Percentiles rank a stretch among this genome's conserved stretches.
Evolutionary conservation across 129 eudicot species (phyloP).

Genomic region (Centella asiatica): DNA sequence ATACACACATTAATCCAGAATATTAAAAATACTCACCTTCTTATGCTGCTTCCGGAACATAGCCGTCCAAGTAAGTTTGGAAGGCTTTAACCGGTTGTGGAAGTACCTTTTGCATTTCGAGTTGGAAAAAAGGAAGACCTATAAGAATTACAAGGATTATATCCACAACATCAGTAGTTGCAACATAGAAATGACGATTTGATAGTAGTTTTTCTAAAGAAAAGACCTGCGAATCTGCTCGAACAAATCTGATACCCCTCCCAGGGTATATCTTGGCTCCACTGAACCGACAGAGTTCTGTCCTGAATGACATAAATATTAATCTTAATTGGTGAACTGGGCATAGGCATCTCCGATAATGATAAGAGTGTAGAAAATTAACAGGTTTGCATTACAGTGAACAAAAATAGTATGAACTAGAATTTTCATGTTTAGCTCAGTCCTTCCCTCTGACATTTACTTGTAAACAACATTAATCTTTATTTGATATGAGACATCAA

Average conservation of each 20-base stretch:
- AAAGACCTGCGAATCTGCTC: conserved; percentile 28
- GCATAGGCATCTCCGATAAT: not conserved
- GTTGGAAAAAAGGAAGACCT: conserved; percentile 53
- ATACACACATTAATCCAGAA: not conserved
- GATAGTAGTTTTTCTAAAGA: not conserved
- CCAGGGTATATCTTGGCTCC: conserved; percentile 36
- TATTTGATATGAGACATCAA: no score
- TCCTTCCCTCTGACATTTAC: no score
- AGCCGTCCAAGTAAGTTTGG: conserved; percentile 57
- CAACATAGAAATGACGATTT: not conserved
- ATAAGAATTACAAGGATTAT: not conserved
- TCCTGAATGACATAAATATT: conserved; percentile 10
- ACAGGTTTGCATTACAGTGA: conserved; percentile 20
- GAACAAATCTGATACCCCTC: conserved; percentile 31
- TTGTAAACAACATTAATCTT: no score
- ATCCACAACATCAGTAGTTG: not conserved
- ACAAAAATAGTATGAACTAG: no score
- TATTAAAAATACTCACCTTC: conserved; percentile 20
- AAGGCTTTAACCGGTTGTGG: conserved; percentile 53
- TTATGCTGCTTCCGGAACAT: conserved; percentile 61
- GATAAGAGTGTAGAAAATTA: not conserved
- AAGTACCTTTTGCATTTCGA: conserved; percentile 57
- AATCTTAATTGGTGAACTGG: not conserved
- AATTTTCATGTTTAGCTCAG: no score
- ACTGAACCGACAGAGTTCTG: conserved; percentile 34